Conservation (phyloP, 306 rosid species). For the Clitoria ternatea region DNA sequence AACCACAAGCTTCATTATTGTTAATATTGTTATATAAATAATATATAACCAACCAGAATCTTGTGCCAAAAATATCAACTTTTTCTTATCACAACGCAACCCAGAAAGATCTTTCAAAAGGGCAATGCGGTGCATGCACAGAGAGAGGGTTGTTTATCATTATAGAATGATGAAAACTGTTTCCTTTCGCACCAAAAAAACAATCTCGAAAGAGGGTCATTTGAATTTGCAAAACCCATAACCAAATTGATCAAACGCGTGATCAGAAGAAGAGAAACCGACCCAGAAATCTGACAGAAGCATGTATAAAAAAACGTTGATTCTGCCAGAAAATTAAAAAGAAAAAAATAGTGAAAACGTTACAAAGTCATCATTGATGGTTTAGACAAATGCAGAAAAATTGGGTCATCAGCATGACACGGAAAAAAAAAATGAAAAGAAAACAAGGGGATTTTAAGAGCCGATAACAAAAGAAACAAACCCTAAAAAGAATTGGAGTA, state of each 20-base stretch:
- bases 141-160: neutral
- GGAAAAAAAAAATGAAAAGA: neutral
- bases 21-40: too few species aligned
- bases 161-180: neutral
- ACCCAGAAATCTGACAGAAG: conserved; percentile 15
- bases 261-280: neutral
- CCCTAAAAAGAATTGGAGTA: conserved; percentile 10
- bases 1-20: conserved; percentile 70
- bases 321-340: neutral
- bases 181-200: too few species aligned
- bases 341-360: neutral
- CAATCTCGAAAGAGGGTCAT: neutral
- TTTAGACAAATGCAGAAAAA: neutral
- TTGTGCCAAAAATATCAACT: neutral
- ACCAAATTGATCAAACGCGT: conserved; percentile 12
- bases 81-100: neutral
- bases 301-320: neutral
- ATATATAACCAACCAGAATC: neutral
- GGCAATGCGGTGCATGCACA: conserved; percentile 16
- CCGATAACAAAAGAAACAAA: conserved; percentile 2
- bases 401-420: neutral
- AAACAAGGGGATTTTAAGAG: neutral
- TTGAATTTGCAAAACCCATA: neutral
- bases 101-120: neutral
- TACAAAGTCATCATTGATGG: neutral